Evolutionary conservation across 2,329 filamentous ascomycete species (phyloP), one percentile per base, ranked within the genome.

Genomic region (Beauveria bassiana): DNA sequence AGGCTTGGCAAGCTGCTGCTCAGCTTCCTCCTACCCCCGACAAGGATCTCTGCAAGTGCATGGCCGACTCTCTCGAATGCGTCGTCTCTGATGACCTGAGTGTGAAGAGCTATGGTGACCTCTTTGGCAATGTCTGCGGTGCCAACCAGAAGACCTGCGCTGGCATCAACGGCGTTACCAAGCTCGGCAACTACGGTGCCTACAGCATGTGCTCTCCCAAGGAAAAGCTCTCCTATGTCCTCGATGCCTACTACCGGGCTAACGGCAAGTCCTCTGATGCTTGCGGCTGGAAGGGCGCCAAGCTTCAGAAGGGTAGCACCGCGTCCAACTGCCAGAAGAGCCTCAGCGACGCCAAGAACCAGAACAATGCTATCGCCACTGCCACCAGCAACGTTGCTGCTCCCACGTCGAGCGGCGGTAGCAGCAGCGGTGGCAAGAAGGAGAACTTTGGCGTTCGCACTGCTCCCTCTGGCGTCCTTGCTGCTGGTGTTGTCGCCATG

Each of bases 21-120:
- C 79, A 77, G 62, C 90, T 99, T 40, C 95, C 95, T 31, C 93
- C 93, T 10, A 84, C 84, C 12, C 92, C 93, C 65, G 91, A 98
- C 77, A 71, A 84, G 51, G 71, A 85, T 50, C 86, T 96, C 52
- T 99, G 95, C 82, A 75, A 81, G 62, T 99, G 95, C 84, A 96
- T 96, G 90, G 82, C 84, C 73, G 79, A 84, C 65, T 86, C 85
- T 50, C 78, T 96, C 62, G 77, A 79, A 63, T 99, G 95, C 77
- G 81, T 83, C 31, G 85, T 91, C 64, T 78, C 82, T 51, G 74
- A 80, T 52, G 74, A 75, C 68, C 77, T 91, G 26, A 77, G 81
- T 65, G 72, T 78, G 55, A 79, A 86, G 59, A 77, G 85, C 61
- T 88, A 85, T 69, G 84, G 82, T 55, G 77, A 81, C 18, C 82